Evolutionary conservation across 441 rosid genomes (phyloP), one percentile per base, ranked within the genome.

Genomic region (Biscutella laevigata): DNA sequence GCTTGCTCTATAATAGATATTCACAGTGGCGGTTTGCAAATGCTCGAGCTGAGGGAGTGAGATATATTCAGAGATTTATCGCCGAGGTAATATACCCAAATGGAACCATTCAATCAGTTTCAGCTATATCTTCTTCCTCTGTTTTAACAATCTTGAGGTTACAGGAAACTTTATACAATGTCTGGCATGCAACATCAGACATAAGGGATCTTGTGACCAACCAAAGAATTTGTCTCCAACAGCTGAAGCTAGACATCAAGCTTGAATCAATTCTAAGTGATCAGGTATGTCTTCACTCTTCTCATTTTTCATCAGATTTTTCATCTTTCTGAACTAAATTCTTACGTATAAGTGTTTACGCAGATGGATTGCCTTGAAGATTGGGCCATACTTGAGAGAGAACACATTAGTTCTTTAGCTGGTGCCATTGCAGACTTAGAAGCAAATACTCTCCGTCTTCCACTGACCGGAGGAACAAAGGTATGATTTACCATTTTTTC

Each of bases 21-120:
- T 60, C 85, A 56, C 98, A 91, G 51, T 91, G 98, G 98, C 73
- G 87, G 59, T 85, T 88, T 60, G 76, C 84, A 45, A 85, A 82
- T 79, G 94, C 95, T 49, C 66, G 67, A 57, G 79, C 84, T 38
- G 94, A 80, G 27, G 78, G 69, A 66, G 91, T 76, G 10, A 71
- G 85, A 54, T 76, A 68, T 51, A 41, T 66, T 64, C 87, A 86
- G 64, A 83, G 82, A 73, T 63, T 70, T 32, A 82, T 54, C 9
- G 80, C 84, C 10, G 88, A 83, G 98, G 98, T 91, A 76, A 48
- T 24, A 26, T 33, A 41, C 24, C 58, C 37, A 28, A 41, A 37
- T 15, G 3, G 20, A n/a, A n/a, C n/a, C n/a, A n/a, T n/a, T n/a
- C n/a, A n/a, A n/a, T n/a, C n/a, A n/a, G n/a, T n/a, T n/a, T n/a